Conservation (phyloP, 495 filamentous ascomycete species). For the Venustampulla echinocandica region DNA sequence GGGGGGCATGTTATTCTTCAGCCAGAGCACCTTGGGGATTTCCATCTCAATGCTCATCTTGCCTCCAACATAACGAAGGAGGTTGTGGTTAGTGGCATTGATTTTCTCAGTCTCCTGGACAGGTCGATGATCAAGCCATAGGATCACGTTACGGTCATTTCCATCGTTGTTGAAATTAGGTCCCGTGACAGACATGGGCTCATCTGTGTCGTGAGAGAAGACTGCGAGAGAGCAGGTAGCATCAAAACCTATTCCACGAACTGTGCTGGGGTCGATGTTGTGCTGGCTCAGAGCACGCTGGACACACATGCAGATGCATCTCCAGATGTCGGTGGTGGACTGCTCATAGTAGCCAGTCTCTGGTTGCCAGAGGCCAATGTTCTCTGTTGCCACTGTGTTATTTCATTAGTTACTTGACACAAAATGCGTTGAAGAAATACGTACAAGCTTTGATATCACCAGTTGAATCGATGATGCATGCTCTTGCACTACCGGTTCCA, state of each 20-base stretch:
- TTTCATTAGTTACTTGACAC: neutral
- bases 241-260: conserved; percentile 91
- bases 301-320: conserved; percentile 75
- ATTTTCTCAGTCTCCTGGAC: conserved; percentile 82
- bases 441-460: conserved; percentile 77
- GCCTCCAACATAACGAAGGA: conserved; percentile 92
- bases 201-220: conserved; percentile 79
- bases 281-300: conserved; percentile 69
- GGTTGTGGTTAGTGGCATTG: conserved; percentile 83
- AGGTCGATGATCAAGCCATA: conserved; percentile 91
- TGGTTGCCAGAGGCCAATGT: conserved; percentile 94
- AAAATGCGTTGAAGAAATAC: neutral
- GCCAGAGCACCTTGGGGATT: conserved; percentile 92
- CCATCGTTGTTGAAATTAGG: conserved; percentile 71
- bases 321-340: conserved; percentile 96
- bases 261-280: conserved; percentile 57
- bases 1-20: conserved; percentile 96
- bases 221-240: conserved; percentile 93
- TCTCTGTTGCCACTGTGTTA: conserved; percentile 65
- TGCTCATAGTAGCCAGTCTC: conserved; percentile 91
- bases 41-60: conserved; percentile 99
- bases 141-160: conserved; percentile 78
- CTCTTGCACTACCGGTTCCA: conserved; percentile 88
- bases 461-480: conserved; percentile 83
- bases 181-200: conserved; percentile 79